Percentiles rank a stretch among this genome's conserved stretches.
Conservation (phyloP, 495 filamentous ascomycete species). For the Penicillium paradoxum region DNA sequence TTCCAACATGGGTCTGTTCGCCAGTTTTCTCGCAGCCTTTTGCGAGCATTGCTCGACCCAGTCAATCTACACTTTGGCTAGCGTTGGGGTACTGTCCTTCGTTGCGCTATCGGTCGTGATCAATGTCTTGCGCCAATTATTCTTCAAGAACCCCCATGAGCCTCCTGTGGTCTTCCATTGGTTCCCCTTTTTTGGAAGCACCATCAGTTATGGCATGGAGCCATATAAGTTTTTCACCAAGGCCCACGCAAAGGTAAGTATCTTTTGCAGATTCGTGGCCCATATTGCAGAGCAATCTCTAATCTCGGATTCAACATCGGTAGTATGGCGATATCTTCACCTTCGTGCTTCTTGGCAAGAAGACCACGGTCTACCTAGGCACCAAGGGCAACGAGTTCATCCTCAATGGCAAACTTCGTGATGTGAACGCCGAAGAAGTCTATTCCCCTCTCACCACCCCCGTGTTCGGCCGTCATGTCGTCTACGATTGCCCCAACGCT, state of each 20-base stretch:
- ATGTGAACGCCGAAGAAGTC: constrained; percentile 61
- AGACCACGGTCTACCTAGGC: constrained; percentile 57
- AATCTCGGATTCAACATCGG: neutral
- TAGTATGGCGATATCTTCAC: constrained; percentile 65
- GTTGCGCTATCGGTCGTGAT: constrained; percentile 37
- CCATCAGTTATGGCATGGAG: constrained; percentile 61
- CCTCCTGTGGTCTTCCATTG: constrained; percentile 63
- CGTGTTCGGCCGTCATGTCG: constrained; percentile 59
- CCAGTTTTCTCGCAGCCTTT: constrained; percentile 32
- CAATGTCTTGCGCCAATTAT: constrained; percentile 66
- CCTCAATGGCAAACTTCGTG: constrained; percentile 56
- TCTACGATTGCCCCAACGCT: constrained; percentile 62
- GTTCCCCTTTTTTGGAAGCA: constrained; percentile 59
- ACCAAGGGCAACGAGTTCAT: constrained; percentile 61
- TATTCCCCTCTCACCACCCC: constrained; percentile 58
- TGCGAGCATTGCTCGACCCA: constrained; percentile 39
- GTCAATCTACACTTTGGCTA: constrained; percentile 29
- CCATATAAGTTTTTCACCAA: constrained; percentile 57
- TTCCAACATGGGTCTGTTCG: constrained; percentile 36
- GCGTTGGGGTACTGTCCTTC: constrained; percentile 26
- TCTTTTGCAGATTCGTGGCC: neutral
- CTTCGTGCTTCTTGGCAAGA: constrained; percentile 59
- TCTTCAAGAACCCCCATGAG: constrained; percentile 61
- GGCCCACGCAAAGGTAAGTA: constrained; percentile 48
- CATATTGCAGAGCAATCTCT: constrained; percentile 6